Base-by-base conservation (phyloP, 441 rosid species). In the Pelargonium myrrhifolium region DNA sequence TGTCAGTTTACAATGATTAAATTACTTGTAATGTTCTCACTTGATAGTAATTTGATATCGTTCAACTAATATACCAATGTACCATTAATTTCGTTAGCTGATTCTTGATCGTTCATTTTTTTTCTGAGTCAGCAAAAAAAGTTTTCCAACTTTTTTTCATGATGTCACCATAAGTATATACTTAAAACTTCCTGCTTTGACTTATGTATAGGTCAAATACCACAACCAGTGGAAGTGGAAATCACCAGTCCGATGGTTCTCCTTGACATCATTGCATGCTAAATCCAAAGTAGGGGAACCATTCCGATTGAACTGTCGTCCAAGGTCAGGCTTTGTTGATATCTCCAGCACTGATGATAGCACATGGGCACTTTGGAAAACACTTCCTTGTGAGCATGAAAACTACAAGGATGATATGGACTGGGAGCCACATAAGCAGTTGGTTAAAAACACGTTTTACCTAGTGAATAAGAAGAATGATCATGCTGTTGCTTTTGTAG, bases 391-490 rank as follows among this genome's bases (percentile, higher is more conserved):
- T 74, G 85, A 83, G 74, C 76, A 80, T 71, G 85, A 86, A 75
- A 88, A 71, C 76, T 78, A 77, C 70, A 77, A 78, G 72, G 80
- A 82, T 74, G 92, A 82, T 68, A 67, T 77, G 75, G 87, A 85
- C 73, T 84, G 81, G 95, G 93, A 88, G 68, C 78, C 88, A 71
- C 78, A 78, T 71, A 83, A 82, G 80, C 85, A 79, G 65, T 72
- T 89, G 79, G 83, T 82, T 65, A 85, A 80, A 79, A 77, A 77
- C 65, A 79, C 86, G 31, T 88, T 88, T 79, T 88, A 88, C 86
- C 87, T 93, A 65, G 85, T 89, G 63, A 93, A 91, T 70, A 88
- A 87, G 83, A 93, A 89, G 86, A 88, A 83, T 80, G 92, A 81
- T 64, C 83, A 79, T 77, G 95, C 84, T 78, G 81, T 93, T 82